Conservation (phyloP, 2,329 filamentous ascomycete genomes). For the Diaporthe caulivora region DNA sequence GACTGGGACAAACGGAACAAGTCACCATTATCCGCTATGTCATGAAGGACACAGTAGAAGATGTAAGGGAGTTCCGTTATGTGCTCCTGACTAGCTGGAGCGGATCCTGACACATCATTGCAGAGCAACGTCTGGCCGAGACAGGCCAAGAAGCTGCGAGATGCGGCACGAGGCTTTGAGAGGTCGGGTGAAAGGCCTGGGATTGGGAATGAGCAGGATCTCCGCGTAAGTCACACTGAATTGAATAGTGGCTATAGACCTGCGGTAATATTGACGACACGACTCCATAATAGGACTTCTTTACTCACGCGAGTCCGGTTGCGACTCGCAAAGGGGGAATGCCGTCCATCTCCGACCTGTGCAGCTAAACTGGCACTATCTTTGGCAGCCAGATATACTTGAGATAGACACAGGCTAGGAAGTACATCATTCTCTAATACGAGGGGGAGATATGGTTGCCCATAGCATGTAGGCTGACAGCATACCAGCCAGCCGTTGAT, state of each 20-base stretch:
- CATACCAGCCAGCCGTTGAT: neutral
- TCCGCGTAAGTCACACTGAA: neutral
- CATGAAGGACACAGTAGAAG: constrained; percentile 56
- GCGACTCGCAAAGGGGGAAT: neutral
- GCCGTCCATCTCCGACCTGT: constrained; percentile 14
- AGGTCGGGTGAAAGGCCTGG: neutral
- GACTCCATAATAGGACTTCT: neutral
- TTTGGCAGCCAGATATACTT: neutral
- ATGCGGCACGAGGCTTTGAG: constrained; percentile 4
- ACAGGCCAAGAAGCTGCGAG: constrained; percentile 18
- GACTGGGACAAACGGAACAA: constrained; percentile 57
- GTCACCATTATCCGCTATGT: constrained; percentile 62
- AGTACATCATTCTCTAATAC: neutral
- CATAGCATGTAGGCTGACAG: neutral
- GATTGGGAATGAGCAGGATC: neutral
- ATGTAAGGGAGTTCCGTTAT: too few species aligned
- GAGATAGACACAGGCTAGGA: neutral
- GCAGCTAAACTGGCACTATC: neutral
- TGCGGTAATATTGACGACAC: neutral
- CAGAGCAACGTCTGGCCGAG: constrained; percentile 22
- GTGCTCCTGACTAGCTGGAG: too few species aligned
- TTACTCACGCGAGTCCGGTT: neutral
- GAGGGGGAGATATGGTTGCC: neutral
- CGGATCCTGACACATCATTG: constrained; percentile 30
- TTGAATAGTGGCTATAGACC: neutral